A percentile compares a stretch with the other conserved stretches of the same genome.
phyloP scores from a whole-genome alignment of 805 yeast species.

The Monosporozyma aquatica region DNA sequence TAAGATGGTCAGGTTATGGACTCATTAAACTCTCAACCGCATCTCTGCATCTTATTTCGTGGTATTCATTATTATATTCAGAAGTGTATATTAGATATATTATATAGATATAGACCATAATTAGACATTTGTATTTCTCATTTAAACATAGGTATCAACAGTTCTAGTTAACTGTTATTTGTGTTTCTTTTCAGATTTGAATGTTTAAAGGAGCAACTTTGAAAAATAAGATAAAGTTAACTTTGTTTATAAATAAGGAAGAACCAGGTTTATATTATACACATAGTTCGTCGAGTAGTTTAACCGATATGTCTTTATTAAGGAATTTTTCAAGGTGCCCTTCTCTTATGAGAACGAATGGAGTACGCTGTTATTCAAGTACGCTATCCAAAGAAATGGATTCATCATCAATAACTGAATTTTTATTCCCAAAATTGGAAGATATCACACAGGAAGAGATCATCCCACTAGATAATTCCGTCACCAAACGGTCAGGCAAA shows the following conservation, averaged over 20 bases:
- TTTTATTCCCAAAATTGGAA: conserved; percentile 24
- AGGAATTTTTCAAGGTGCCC: background rate
- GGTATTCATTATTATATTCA: background rate
- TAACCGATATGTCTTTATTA: background rate
- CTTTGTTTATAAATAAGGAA: too few relatives aligned
- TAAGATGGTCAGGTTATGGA: conserved; percentile 88
- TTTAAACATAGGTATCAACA: too few relatives aligned
- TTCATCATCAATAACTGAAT: background rate
- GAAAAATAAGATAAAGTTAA: too few relatives aligned
- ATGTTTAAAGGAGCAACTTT: too few relatives aligned
- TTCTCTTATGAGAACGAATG: background rate
- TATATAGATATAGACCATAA: too few relatives aligned
- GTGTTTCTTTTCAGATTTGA: too few relatives aligned
- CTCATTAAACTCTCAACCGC: conserved; percentile 40
- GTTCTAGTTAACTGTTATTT: too few relatives aligned
- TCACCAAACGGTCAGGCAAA: conserved; percentile 24
- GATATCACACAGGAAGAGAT: conserved; percentile 28
- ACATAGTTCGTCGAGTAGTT: too few relatives aligned
- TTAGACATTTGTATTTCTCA: too few relatives aligned
- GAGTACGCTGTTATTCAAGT: conserved; percentile 1
- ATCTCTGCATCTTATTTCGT: background rate
- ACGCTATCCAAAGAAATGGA: background rate
- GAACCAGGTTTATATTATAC: too few relatives aligned
- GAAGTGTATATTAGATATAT: conserved; percentile 1
- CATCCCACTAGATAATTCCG: conserved; percentile 6